phyloP scores from a whole-genome alignment of 495 filamentous ascomycete species.

The Aspergillus affinis region DNA sequence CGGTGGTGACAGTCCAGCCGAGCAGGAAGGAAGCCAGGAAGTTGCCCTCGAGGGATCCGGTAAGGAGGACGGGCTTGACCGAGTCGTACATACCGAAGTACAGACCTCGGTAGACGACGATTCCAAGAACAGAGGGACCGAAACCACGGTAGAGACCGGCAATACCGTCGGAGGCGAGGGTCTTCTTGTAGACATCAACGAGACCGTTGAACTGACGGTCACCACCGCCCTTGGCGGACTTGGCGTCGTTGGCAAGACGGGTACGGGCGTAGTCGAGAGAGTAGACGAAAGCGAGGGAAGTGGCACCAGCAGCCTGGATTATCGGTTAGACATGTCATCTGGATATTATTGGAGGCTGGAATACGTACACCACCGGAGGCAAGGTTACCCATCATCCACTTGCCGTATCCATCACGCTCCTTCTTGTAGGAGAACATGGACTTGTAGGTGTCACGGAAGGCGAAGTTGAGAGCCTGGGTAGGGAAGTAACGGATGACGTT shows the following conservation, averaged over 20 bases:
- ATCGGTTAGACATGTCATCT: no score
- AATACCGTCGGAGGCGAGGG: conserved; percentile 95
- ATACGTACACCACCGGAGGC: conserved; percentile 97
- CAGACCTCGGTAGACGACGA: conserved; percentile 99
- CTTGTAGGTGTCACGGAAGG: conserved; percentile 99
- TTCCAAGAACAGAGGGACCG: conserved; percentile 97
- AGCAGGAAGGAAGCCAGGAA: conserved; percentile 98
- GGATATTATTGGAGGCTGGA: not conserved
- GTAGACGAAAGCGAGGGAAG: conserved; percentile 99
- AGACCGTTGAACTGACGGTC: conserved; percentile 99
- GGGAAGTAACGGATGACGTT: conserved; percentile 99
- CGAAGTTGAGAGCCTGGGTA: conserved; percentile 99
- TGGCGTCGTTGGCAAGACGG: conserved; percentile 99
- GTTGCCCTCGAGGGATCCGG: conserved; percentile 90
- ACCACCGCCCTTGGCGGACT: conserved; percentile 92
- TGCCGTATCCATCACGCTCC: conserved; percentile 94
- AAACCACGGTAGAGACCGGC: conserved; percentile 99
- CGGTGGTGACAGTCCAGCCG: conserved; percentile 99
- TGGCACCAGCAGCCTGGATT: conserved; percentile 91
- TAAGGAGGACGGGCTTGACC: conserved; percentile 96
- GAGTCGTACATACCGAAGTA: conserved; percentile 99
- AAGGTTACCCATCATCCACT: conserved; percentile 99
- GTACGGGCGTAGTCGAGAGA: conserved; percentile 99
- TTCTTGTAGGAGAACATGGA: conserved; percentile 99
- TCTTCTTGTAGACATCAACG: conserved; percentile 99